A percentile compares a stretch with the other conserved stretches of the same genome.
These are phyloP conservation scores for Gossypium laxum DNA, from an alignment of 441 rosid species.

Conservation along the genomic window DNA sequence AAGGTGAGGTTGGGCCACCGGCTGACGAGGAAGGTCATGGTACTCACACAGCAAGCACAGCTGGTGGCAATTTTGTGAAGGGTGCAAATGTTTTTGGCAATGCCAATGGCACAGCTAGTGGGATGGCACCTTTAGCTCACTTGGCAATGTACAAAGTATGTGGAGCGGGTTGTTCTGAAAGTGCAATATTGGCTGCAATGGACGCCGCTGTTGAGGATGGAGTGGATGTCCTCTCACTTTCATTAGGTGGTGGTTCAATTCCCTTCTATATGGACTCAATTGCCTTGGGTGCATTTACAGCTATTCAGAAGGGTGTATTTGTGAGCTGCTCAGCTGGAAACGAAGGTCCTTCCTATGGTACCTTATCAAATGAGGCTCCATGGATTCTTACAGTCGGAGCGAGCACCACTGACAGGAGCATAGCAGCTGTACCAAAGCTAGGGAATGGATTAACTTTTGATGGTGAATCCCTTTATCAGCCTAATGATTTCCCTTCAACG, in stretches of 20 bases:
- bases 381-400: conserved; percentile 40
- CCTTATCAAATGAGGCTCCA: conserved; percentile 33
- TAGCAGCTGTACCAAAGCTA: conserved; percentile 21
- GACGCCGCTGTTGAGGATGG: conserved; percentile 44
- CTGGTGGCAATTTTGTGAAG: conserved; percentile 48
- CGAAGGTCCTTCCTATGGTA: conserved; percentile 13
- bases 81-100: conserved; percentile 48
- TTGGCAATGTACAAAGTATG: conserved; percentile 65
- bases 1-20: conserved; percentile 18
- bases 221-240: conserved; percentile 43
- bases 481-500: conserved; percentile 20
- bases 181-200: conserved; percentile 36
- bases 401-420: conserved; percentile 29
- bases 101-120: conserved; percentile 71
- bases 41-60: conserved; percentile 69
- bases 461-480: conserved; percentile 42
- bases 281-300: conserved; percentile 31
- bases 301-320: conserved; percentile 30
- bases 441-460: conserved; percentile 22
- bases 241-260: conserved; percentile 27
- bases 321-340: conserved; percentile 37
- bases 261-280: conserved; percentile 22
- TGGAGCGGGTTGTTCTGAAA: conserved; percentile 30
- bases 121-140: conserved; percentile 72
- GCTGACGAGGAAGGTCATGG: conserved; percentile 59